Conservation (phyloP, 345 rosid genomes). For the Psidium friedrichsthalianum region DNA sequence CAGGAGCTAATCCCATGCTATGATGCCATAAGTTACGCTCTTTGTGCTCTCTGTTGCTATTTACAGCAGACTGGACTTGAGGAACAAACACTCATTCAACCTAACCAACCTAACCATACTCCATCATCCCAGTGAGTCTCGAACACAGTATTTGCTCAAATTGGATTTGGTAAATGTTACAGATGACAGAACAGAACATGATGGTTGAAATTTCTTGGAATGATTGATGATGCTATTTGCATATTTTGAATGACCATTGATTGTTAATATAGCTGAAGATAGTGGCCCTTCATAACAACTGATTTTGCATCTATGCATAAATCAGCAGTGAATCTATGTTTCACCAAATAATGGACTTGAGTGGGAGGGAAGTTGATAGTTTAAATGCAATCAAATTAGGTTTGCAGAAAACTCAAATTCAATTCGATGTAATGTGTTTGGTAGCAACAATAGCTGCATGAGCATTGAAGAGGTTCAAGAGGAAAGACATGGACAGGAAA, state of each 20-base stretch:
- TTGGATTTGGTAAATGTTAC: not conserved
- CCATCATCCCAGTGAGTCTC: not conserved
- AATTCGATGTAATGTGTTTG: not conserved
- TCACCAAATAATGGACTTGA: not conserved
- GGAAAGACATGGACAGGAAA: not conserved
- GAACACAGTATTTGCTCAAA: not conserved
- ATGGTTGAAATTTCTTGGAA: not conserved
- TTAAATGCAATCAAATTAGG: not conserved
- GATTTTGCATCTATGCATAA: not conserved
- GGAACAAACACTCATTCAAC: conserved; percentile 13
- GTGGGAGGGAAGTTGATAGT: not conserved
- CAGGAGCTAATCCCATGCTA: conserved; percentile 28
- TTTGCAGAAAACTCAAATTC: not conserved
- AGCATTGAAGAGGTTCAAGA: not conserved
- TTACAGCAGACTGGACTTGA: conserved; percentile 11
- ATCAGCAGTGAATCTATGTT: not conserved
- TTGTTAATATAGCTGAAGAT: not conserved
- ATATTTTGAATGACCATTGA: not conserved
- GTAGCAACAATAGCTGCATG: not conserved
- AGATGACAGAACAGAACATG: not conserved
- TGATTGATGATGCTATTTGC: not conserved
- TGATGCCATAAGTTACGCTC: conserved; percentile 25
- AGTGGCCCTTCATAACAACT: not conserved
- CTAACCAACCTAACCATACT: not conserved
- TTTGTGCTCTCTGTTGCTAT: conserved; percentile 9